These are phyloP conservation scores for Haplosporangium sp. DNA, from an alignment of 371 early-diverging fungal species.

Conservation along the genomic window DNA sequence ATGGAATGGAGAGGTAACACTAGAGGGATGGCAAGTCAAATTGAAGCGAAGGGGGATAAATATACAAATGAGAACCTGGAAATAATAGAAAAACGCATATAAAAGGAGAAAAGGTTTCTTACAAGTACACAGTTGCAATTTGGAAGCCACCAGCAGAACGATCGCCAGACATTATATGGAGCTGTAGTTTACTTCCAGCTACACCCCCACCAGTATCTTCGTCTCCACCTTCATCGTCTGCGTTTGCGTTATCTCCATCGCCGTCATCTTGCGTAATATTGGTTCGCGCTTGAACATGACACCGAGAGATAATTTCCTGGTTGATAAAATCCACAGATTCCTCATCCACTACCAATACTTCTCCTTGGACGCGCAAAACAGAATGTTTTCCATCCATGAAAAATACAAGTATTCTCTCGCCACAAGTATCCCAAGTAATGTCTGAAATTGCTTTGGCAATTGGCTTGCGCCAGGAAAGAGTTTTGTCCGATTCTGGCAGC, in stretches of 20 bases:
- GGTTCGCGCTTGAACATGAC: conserved; percentile 44
- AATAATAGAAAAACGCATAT: neutral
- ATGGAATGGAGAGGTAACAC: conserved; percentile 41
- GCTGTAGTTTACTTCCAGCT: conserved; percentile 40
- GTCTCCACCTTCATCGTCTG: conserved; percentile 60
- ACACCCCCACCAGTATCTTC: conserved; percentile 52
- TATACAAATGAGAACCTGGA: neutral
- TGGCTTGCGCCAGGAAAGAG: conserved; percentile 28
- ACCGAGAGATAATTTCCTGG: conserved; percentile 36
- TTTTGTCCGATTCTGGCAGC: conserved; percentile 20
- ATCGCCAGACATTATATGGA: conserved; percentile 32
- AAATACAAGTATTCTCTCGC: conserved; percentile 21
- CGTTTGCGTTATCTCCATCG: conserved; percentile 65
- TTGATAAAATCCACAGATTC: conserved; percentile 27
- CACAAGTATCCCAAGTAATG: conserved; percentile 32
- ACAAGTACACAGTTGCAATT: conserved; percentile 35
- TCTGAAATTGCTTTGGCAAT: conserved; percentile 39
- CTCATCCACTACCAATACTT: conserved; percentile 17
- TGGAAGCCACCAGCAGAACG: conserved; percentile 17
- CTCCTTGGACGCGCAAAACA: conserved; percentile 14
- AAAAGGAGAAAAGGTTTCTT: conserved; percentile 4
- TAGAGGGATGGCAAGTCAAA: neutral
- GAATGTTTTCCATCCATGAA: conserved; percentile 52
- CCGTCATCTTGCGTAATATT: conserved; percentile 58
- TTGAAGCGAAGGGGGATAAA: neutral